Conservation (phyloP, 2,329 filamentous ascomycete species). For the Bertia moriformis region DNA sequence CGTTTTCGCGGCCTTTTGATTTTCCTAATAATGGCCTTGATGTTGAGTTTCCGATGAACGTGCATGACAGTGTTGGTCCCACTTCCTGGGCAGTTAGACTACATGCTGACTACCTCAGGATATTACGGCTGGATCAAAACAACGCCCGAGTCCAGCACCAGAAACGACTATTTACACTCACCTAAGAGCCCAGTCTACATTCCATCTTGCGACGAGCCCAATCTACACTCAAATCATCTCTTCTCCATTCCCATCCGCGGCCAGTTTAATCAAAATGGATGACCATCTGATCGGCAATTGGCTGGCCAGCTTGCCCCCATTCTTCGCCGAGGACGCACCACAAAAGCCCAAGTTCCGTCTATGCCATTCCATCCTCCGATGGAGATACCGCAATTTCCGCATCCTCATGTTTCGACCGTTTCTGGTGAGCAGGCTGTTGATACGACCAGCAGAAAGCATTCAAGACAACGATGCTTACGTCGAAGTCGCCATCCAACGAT, state of each 20-base stretch:
- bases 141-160: slow-evolving; percentile 17
- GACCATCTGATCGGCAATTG: slow-evolving; percentile 20
- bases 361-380: slow-evolving; percentile 24
- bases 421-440: slow-evolving; percentile 21
- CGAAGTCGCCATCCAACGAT: slow-evolving; percentile 16
- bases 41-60: slow-evolving; percentile 24
- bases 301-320: slow-evolving; percentile 17
- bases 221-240: slow-evolving; percentile 30
- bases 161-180: slow-evolving; percentile 26
- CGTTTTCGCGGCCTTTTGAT: slow-evolving; percentile 29
- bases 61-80: slow-evolving; percentile 19
- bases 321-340: slow-evolving; percentile 15
- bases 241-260: slow-evolving; percentile 22
- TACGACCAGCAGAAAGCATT: slow-evolving; percentile 7
- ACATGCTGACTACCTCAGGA: slow-evolving; percentile 4
- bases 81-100: not conserved
- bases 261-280: slow-evolving; percentile 24
- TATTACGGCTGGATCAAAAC: slow-evolving; percentile 17
- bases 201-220: slow-evolving; percentile 25
- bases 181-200: slow-evolving; percentile 24
- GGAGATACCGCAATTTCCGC: slow-evolving; percentile 26
- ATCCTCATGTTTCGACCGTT: slow-evolving; percentile 32
- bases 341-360: slow-evolving; percentile 20
- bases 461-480: slow-evolving; percentile 5
- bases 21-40: slow-evolving; percentile 27